These are phyloP conservation scores for Scheffersomyces titani DNA, from an alignment of 1,139 yeast genomes.

Conservation along the genomic window DNA sequence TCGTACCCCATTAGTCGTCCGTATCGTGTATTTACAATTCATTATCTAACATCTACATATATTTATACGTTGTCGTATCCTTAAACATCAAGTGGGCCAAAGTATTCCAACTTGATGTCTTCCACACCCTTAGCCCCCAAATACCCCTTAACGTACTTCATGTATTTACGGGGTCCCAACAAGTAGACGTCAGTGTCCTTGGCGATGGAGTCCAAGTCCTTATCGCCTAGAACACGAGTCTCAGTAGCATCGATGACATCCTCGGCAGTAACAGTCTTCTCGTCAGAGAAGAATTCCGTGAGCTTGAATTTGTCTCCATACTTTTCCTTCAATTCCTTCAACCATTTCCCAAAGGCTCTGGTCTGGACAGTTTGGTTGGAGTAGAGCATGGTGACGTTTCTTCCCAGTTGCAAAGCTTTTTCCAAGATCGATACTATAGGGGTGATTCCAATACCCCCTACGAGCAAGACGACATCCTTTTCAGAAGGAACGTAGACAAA, in stretches of 20 bases:
- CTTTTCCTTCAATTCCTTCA: slow-evolving; percentile 16
- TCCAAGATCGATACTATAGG: slow-evolving; percentile 58
- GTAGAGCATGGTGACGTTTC: slow-evolving; percentile 28
- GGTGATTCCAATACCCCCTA: slow-evolving; percentile 72
- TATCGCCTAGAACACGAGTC: slow-evolving; percentile 7
- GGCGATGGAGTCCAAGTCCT: slow-evolving; percentile 16
- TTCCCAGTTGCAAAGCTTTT: slow-evolving; percentile 28
- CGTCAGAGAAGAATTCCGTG: slow-evolving; percentile 21
- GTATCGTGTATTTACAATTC: background rate
- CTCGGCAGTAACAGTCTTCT: slow-evolving; percentile 2
- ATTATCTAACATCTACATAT: too few relatives aligned
- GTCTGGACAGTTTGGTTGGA: slow-evolving; percentile 25
- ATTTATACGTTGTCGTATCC: too few relatives aligned
- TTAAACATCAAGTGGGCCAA: slow-evolving; percentile 21
- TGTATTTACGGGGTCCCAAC: slow-evolving; percentile 38
- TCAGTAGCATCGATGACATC: slow-evolving; percentile 11
- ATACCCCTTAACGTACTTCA: slow-evolving; percentile 26
- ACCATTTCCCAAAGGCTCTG: slow-evolving; percentile 30
- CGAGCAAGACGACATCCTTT: slow-evolving; percentile 45
- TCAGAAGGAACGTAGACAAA: slow-evolving; percentile 34
- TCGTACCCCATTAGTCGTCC: background rate
- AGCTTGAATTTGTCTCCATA: slow-evolving; percentile 19
- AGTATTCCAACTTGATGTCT: slow-evolving; percentile 19
- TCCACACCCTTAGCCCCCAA: slow-evolving; percentile 13
- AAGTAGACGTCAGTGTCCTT: slow-evolving; percentile 28